These are phyloP conservation scores for Candolleomyces eurysporus DNA, from an alignment of 768 basidiomycete genomes.

Conservation along the genomic window DNA sequence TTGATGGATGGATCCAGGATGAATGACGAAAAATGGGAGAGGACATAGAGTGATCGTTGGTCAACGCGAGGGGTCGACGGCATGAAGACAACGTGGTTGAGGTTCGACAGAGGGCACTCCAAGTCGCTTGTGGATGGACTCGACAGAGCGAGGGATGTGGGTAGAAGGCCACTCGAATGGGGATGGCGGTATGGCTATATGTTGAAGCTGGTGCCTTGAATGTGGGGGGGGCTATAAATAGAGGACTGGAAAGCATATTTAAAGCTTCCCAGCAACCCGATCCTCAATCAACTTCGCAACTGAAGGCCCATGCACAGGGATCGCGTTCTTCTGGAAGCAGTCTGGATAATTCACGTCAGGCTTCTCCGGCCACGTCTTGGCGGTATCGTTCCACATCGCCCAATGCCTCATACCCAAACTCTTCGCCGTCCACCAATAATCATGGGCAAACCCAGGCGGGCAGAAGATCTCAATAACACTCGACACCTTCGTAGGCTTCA, in stretches of 20 bases:
- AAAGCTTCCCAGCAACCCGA: slow-evolving; percentile 33
- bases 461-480: slow-evolving; percentile 87
- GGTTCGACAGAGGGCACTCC: too few species aligned
- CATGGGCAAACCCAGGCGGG: slow-evolving; percentile 78
- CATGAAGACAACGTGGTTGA: too few species aligned
- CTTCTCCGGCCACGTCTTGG: slow-evolving; percentile 33
- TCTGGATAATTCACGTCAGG: slow-evolving; percentile 67
- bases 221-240: too few species aligned
- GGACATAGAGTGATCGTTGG: too few species aligned
- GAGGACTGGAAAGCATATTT: not conserved
- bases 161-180: too few species aligned
- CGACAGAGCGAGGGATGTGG: too few species aligned
- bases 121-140: too few species aligned
- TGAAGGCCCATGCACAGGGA: slow-evolving; percentile 67
- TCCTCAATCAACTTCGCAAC: slow-evolving; percentile 74
- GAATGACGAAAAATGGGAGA: too few species aligned
- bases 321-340: slow-evolving; percentile 78
- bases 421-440: slow-evolving; percentile 80
- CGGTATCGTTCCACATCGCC: slow-evolving; percentile 79
- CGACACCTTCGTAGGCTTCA: slow-evolving; percentile 72
- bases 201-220: too few species aligned
- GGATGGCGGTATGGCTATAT: too few species aligned
- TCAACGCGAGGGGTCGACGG: too few species aligned
- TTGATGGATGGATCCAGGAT: too few species aligned
- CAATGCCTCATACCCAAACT: slow-evolving; percentile 75